A percentile compares a stretch with the other conserved stretches of the same genome.
Conservation (phyloP, 305 asterid species). For the Solanum hybrid region DNA sequence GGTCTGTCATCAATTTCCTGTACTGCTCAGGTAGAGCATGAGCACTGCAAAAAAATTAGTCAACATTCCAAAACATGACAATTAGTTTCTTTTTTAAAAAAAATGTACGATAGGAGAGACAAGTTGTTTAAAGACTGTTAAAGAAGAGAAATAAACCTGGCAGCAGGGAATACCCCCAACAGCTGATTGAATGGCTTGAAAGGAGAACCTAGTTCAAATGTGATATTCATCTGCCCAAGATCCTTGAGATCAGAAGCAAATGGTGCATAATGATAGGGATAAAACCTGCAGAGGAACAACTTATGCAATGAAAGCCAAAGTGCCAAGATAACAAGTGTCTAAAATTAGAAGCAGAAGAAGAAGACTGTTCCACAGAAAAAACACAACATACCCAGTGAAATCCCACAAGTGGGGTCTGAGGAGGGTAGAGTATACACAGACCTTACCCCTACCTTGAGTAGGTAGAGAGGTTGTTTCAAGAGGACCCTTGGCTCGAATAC, state of each 20-base stretch:
- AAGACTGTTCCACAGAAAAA: not conserved
- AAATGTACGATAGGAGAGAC: not conserved
- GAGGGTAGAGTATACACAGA: not conserved
- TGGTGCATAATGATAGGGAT: constrained; percentile 97
- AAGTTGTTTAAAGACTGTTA: not conserved
- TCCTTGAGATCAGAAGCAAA: constrained; percentile 95
- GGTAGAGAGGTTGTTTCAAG: not conserved
- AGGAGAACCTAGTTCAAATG: constrained; percentile 80
- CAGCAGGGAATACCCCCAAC: constrained; percentile 95
- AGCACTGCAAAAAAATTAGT: constrained; percentile 45
- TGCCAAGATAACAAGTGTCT: not conserved
- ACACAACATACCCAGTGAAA: not conserved
- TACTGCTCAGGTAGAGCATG: constrained; percentile 92
- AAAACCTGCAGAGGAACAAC: constrained; percentile 57
- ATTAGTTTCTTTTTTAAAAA: not conserved
- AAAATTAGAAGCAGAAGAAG: not conserved
- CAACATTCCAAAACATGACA: not conserved
- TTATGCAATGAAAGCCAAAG: constrained; percentile 12
- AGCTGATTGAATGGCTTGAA: constrained; percentile 95
- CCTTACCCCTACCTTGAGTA: not conserved
- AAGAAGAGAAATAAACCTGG: constrained; percentile 49
- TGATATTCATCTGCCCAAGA: constrained; percentile 59
- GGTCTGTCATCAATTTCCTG: constrained; percentile 87
- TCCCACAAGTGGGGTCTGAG: not conserved
- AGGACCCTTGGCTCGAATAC: not conserved